These are phyloP conservation scores for Aethionema arabicum DNA, from an alignment of 345 rosid species.

Conservation along the genomic window DNA sequence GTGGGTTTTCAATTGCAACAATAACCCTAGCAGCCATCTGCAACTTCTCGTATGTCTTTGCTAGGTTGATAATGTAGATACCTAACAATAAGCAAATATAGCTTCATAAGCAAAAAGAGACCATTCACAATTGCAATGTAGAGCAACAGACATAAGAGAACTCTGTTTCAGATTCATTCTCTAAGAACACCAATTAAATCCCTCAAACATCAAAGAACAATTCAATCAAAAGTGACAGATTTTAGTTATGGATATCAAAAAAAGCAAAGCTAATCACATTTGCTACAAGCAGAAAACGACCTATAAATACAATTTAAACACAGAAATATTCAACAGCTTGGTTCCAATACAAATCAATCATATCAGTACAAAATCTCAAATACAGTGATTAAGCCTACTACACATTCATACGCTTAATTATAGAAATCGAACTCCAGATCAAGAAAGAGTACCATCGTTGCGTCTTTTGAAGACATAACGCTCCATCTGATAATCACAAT, in stretches of 20 bases:
- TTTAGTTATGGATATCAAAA: too few relatives aligned
- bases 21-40: conserved; percentile 18
- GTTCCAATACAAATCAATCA: neutral
- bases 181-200: too few relatives aligned
- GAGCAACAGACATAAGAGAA: neutral
- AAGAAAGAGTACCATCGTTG: conserved; percentile 52
- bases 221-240: too few relatives aligned
- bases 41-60: neutral
- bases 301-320: too few relatives aligned
- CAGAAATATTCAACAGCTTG: neutral
- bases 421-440: neutral
- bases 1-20: conserved; percentile 10
- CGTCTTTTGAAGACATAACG: conserved; percentile 78
- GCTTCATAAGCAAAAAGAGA: neutral
- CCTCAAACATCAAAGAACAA: too few relatives aligned
- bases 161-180: too few relatives aligned
- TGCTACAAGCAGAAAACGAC: too few relatives aligned
- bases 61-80: conserved; percentile 6
- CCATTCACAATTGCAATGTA: neutral
- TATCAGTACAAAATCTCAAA: neutral
- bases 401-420: neutral
- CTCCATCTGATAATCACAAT: conserved; percentile 76
- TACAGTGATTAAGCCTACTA: neutral
- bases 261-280: too few relatives aligned
- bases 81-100: neutral